phyloP scores from a whole-genome alignment of 805 yeast species.

The Saccharomycopsis sp. region DNA sequence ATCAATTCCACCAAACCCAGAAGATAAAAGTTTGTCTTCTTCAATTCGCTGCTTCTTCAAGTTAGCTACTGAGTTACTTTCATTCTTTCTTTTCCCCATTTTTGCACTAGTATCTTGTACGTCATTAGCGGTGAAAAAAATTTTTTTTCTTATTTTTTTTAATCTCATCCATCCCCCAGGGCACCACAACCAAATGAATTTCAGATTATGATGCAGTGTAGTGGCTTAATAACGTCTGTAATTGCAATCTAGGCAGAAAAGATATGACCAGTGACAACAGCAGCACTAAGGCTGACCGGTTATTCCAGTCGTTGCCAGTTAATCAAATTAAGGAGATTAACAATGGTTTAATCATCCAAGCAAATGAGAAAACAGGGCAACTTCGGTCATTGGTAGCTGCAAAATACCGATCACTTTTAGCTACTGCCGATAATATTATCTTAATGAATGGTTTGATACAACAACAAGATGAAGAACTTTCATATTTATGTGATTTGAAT shows the following conservation, averaged over 20 bases:
- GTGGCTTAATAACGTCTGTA: no score
- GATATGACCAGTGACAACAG: not conserved
- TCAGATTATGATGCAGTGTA: no score
- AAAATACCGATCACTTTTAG: slow-evolving; percentile 18
- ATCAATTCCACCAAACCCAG: slow-evolving; percentile 11
- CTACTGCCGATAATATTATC: slow-evolving; percentile 20
- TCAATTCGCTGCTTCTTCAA: slow-evolving; percentile 19
- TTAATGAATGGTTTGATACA: slow-evolving; percentile 16
- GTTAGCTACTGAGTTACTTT: slow-evolving; percentile 10
- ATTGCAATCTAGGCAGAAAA: no score
- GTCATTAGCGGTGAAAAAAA: not conserved
- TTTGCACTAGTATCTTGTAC: not conserved
- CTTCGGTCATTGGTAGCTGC: slow-evolving; percentile 1
- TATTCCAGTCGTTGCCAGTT: slow-evolving; percentile 12
- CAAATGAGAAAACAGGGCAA: slow-evolving; percentile 15
- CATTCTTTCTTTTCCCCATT: slow-evolving; percentile 20
- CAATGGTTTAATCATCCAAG: slow-evolving; percentile 8
- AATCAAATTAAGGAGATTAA: slow-evolving; percentile 18
- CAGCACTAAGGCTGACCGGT: slow-evolving; percentile 8
- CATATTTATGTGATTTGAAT: slow-evolving; percentile 14
- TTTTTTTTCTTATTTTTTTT: not conserved
- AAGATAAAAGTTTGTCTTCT: slow-evolving; percentile 12
- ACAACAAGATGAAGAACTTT: slow-evolving; percentile 14
- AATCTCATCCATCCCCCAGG: no score
- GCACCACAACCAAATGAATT: no score